Evolutionary conservation across 805 yeast genomes (phyloP).

Genomic region (Debaryomyces maramus): DNA sequence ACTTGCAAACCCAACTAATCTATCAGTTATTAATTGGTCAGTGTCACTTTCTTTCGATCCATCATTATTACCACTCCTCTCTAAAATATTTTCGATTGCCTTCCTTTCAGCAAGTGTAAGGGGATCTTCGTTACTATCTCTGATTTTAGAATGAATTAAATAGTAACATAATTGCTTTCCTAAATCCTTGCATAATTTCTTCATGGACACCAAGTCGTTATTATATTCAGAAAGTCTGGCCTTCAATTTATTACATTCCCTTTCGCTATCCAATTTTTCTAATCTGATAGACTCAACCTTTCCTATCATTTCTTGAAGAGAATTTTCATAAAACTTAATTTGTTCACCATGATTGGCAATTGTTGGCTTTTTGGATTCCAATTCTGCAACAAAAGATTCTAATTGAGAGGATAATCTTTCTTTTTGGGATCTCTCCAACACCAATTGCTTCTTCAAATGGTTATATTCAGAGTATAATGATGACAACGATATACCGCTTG

Average conservation of each 20-base stretch:
- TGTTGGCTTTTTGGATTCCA: slow-evolving; percentile 77
- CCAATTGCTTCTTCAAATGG: slow-evolving; percentile 62
- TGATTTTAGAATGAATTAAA: slow-evolving; percentile 62
- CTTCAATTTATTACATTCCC: slow-evolving; percentile 35
- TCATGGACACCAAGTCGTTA: slow-evolving; percentile 48
- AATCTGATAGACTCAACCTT: slow-evolving; percentile 52
- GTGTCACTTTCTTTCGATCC: slow-evolving; percentile 57
- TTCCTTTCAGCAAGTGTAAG: slow-evolving; percentile 62
- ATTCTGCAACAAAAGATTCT: slow-evolving; percentile 68
- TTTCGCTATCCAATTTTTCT: slow-evolving; percentile 48
- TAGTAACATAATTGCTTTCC: slow-evolving; percentile 81
- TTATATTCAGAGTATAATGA: slow-evolving; percentile 65
- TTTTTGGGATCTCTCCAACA: slow-evolving; percentile 70
- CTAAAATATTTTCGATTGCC: slow-evolving; percentile 59
- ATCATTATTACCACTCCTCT: slow-evolving; percentile 31
- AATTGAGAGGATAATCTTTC: slow-evolving; percentile 69
- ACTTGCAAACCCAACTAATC: slow-evolving; percentile 69
- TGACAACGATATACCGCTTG: slow-evolving; percentile 59
- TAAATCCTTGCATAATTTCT: slow-evolving; percentile 65
- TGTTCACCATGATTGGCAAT: slow-evolving; percentile 64
- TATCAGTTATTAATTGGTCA: slow-evolving; percentile 65
- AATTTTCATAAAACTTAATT: slow-evolving; percentile 55
- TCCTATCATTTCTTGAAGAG: slow-evolving; percentile 50
- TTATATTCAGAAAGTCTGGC: slow-evolving; percentile 42
- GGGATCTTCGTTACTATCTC: slow-evolving; percentile 57